Conservation (phyloP, 169 alveolate species). For the Plasmodium falciparum region DNA sequence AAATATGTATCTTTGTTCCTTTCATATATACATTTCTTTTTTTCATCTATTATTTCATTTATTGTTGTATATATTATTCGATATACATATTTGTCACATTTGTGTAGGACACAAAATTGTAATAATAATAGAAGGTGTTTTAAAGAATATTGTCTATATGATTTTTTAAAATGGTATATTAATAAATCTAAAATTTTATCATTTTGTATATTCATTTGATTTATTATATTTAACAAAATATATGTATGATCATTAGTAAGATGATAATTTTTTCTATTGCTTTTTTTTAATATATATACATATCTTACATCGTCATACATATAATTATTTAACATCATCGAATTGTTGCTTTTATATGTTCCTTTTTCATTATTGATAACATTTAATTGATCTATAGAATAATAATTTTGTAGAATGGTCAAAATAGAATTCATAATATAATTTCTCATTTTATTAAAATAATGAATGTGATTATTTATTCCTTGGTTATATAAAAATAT, state of each 20-base stretch:
- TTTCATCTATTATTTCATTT: conserved; percentile 4
- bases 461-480: conserved; percentile 11
- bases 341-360: not conserved
- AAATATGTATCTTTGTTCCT: too few species aligned
- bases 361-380: not conserved
- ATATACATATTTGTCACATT: not conserved
- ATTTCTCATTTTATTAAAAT: conserved; percentile 26
- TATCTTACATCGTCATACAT: not conserved
- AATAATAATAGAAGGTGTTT: conserved; percentile 21
- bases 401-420: conserved; percentile 3
- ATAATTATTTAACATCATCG: not conserved
- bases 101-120: conserved; percentile 33
- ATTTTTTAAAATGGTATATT: conserved; percentile 29
- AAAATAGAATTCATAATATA: conserved; percentile 16
- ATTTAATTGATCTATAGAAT: not conserved
- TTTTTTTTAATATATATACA: not conserved
- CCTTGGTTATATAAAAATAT: conserved; percentile 38
- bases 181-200: conserved; percentile 14
- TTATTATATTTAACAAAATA: conserved; percentile 27
- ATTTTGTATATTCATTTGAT: conserved; percentile 45
- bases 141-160: conserved; percentile 13
- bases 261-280: not conserved
- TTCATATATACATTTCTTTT: not conserved
- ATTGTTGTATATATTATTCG: conserved; percentile 6
- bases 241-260: conserved; percentile 28